Conservation (phyloP, 192 early-diverging fungal genomes). For the Backusella tuberculispora region DNA sequence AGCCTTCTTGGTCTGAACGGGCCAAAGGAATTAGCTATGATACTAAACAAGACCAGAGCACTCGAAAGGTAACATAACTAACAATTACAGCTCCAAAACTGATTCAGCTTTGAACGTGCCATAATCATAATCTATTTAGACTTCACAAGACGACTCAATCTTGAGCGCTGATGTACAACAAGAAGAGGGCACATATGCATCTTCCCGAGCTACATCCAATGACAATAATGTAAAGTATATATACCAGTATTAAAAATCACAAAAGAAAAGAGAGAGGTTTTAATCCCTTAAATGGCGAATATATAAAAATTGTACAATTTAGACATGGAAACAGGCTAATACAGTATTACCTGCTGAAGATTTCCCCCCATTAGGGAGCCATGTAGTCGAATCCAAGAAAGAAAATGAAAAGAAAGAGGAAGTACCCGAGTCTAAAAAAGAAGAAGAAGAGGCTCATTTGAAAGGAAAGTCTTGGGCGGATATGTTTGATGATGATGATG, state of each 20-base stretch:
- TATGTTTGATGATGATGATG: background rate
- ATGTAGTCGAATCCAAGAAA: background rate
- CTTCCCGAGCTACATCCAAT: background rate
- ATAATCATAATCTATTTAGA: background rate
- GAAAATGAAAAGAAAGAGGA: background rate
- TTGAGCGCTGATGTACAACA: background rate
- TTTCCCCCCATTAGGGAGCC: background rate
- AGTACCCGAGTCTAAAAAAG: background rate
- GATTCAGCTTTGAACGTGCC: background rate
- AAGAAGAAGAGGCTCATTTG: background rate
- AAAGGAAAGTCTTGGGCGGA: constrained; percentile 2
- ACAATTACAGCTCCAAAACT: background rate
- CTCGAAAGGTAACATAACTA: background rate
- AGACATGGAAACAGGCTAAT: background rate
- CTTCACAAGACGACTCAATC: background rate
- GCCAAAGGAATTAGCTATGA: background rate
- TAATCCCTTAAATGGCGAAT: background rate
- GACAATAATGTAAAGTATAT: background rate
- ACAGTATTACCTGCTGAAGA: background rate
- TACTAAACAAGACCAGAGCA: too few relatives aligned
- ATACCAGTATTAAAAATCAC: background rate
- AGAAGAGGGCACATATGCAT: too few relatives aligned
- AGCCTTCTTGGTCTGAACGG: background rate
- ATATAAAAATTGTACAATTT: background rate
- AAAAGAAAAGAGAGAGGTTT: too few relatives aligned